A percentile compares a stretch with the other conserved stretches of the same genome.
These are phyloP conservation scores for Colletotrichum godetiae DNA, from an alignment of 2,329 filamentous ascomycete species.

Conservation along the genomic window DNA sequence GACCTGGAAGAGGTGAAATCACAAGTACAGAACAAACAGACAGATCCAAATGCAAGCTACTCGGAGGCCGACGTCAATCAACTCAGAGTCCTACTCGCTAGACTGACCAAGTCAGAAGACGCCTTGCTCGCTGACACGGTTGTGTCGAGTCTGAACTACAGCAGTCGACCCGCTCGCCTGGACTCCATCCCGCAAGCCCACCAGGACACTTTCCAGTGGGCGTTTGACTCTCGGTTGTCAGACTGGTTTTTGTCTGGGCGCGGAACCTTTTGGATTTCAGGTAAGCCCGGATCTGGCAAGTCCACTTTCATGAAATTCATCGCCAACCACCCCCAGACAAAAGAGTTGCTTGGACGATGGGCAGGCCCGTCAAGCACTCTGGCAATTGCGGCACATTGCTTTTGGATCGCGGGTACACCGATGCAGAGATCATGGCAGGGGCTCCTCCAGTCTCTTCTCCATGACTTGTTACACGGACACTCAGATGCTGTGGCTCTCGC, in stretches of 20 bases:
- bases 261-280: not conserved
- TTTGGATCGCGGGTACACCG: constrained; percentile 49
- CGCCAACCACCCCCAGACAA: not conserved
- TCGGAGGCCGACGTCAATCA: not conserved
- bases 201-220: not conserved
- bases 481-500: not conserved
- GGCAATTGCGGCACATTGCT: not conserved
- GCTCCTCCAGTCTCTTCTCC: constrained; percentile 43
- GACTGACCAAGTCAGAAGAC: not conserved
- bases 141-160: not conserved
- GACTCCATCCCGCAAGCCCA: not conserved
- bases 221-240: not conserved
- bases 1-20: not conserved
- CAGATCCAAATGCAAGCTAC: not conserved
- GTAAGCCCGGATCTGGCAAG: not conserved
- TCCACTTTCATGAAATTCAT: not conserved
- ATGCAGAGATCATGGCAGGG: constrained; percentile 54
- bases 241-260: not conserved
- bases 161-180: not conserved
- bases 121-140: not conserved
- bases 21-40: not conserved
- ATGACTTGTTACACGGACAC: constrained; percentile 14
- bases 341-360: not conserved
- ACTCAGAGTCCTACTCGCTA: not conserved
- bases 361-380: not conserved